These are phyloP conservation scores for Turnera subulata DNA, from an alignment of 345 rosid genomes.

Conservation along the genomic window DNA sequence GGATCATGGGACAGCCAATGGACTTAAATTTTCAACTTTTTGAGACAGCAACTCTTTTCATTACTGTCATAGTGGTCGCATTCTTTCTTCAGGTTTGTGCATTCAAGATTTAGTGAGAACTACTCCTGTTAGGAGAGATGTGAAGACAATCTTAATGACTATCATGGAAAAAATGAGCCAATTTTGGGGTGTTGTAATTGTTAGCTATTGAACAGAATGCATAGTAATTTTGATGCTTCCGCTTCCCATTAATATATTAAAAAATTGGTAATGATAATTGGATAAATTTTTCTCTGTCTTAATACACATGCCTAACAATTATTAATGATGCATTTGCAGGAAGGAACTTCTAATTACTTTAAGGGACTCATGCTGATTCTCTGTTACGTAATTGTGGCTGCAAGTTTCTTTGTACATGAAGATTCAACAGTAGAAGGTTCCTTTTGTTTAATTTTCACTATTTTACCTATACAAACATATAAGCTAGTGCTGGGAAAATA, in stretches of 20 bases:
- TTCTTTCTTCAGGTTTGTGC: constrained; percentile 72
- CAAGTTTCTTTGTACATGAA: background rate
- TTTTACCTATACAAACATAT: background rate
- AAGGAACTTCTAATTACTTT: background rate
- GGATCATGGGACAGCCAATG: constrained; percentile 77
- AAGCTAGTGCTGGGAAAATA: background rate
- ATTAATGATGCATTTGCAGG: too few relatives aligned
- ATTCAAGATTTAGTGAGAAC: background rate
- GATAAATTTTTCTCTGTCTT: too few relatives aligned
- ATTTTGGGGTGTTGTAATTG: too few relatives aligned
- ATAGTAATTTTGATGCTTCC: too few relatives aligned
- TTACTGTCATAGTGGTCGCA: constrained; percentile 75
- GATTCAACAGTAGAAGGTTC: background rate
- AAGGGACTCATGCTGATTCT: background rate
- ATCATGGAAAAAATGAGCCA: too few relatives aligned
- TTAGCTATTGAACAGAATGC: too few relatives aligned
- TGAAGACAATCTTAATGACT: background rate
- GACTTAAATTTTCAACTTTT: constrained; percentile 83
- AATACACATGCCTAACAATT: too few relatives aligned
- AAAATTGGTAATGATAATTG: too few relatives aligned
- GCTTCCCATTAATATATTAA: too few relatives aligned
- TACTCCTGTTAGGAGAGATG: background rate
- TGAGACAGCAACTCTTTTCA: constrained; percentile 78
- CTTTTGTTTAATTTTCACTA: background rate
- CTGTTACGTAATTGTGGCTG: background rate